These are phyloP conservation scores for Euphorbia schlechtendalii DNA, from an alignment of 441 rosid genomes.

Conservation along the genomic window DNA sequence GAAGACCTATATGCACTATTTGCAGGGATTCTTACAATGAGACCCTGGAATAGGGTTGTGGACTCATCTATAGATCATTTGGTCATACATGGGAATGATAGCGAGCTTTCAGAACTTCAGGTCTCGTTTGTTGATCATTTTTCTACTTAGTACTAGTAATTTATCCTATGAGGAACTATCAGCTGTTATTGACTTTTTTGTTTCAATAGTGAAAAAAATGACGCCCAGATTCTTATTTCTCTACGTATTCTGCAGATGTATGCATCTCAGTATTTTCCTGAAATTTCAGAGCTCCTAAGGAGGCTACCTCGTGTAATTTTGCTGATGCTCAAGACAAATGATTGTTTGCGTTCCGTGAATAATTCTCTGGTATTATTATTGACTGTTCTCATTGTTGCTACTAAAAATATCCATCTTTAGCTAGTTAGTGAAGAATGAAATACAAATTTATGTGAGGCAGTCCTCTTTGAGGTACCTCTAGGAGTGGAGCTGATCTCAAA, in stretches of 20 bases:
- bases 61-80: constrained; percentile 76
- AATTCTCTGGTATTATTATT: constrained; percentile 50
- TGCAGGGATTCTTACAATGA: constrained; percentile 89
- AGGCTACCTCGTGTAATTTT: constrained; percentile 89
- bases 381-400: constrained; percentile 8
- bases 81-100: constrained; percentile 67
- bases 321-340: constrained; percentile 88
- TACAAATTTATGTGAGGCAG: background rate
- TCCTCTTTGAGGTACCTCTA: background rate
- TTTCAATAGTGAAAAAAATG: background rate
- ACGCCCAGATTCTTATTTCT: constrained; percentile 1
- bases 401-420: background rate
- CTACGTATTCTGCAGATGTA: constrained; percentile 50
- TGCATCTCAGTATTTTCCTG: constrained; percentile 79
- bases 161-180: background rate
- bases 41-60: constrained; percentile 88
- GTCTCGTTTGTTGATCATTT: constrained; percentile 18
- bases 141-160: constrained; percentile 1
- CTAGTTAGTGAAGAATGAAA: background rate
- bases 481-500: background rate
- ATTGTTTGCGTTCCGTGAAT: constrained; percentile 87
- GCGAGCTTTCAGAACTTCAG: constrained; percentile 76
- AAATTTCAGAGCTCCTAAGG: constrained; percentile 88
- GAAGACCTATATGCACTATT: constrained; percentile 77
- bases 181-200: constrained; percentile 3